A percentile compares a stretch with the other conserved stretches of the same genome.
These are phyloP conservation scores for Salix koriyanagi DNA, from an alignment of 345 rosid genomes.

Conservation along the genomic window DNA sequence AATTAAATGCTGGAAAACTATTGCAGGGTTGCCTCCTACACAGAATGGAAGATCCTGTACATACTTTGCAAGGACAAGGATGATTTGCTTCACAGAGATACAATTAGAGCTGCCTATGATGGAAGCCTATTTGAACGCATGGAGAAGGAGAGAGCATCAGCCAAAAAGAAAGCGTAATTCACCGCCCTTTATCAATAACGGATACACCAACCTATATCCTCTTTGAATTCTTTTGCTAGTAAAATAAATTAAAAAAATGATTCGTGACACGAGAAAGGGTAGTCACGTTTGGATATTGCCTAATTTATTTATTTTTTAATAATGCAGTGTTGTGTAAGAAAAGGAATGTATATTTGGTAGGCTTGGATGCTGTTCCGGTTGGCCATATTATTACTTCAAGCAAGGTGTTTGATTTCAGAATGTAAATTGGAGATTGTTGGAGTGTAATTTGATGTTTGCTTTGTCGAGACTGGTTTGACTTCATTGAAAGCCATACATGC, in stretches of 20 bases:
- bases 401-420: not conserved
- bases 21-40: conserved; percentile 49
- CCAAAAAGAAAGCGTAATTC: conserved; percentile 45
- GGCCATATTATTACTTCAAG: not conserved
- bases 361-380: not conserved
- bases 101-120: conserved; percentile 61
- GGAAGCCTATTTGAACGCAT: conserved; percentile 66
- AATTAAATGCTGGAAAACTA: not conserved
- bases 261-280: not conserved
- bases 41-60: conserved; percentile 73
- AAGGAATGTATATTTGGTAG: not conserved
- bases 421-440: not conserved
- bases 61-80: conserved; percentile 58
- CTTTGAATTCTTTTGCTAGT: not conserved
- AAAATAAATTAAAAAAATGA: not conserved
- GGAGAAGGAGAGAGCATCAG: conserved; percentile 48
- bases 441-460: not conserved
- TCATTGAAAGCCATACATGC: no score
- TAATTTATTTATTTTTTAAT: not conserved
- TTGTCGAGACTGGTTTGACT: no score
- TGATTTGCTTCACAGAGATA: conserved; percentile 65
- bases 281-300: not conserved
- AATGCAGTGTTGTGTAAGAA: conserved; percentile 9
- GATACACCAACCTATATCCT: not conserved
- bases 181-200: not conserved